Percentiles rank a stretch among this genome's conserved stretches.
These are phyloP conservation scores for Cetradonia linearis DNA, from an alignment of 495 filamentous ascomycete species.

Conservation along the genomic window DNA sequence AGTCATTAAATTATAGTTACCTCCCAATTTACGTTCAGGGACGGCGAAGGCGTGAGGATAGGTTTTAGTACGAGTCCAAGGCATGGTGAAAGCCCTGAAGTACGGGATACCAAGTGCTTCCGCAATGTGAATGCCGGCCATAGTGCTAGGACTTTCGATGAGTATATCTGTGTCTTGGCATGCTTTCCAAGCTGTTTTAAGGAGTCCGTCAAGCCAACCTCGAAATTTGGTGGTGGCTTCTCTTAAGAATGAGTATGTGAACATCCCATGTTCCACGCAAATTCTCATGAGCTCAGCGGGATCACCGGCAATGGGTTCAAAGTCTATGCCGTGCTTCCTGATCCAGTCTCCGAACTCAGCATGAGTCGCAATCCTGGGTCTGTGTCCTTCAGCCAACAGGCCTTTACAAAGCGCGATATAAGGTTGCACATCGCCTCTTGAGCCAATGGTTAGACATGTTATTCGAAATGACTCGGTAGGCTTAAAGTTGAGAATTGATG, in stretches of 20 bases:
- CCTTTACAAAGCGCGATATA: constrained; percentile 96
- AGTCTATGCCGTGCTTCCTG: constrained; percentile 83
- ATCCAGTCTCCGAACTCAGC: constrained; percentile 84
- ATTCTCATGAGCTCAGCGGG: constrained; percentile 90
- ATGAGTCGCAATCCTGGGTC: constrained; percentile 82
- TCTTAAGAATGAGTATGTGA: constrained; percentile 80
- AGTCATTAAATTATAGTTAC: constrained; percentile 86
- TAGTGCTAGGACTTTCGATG: constrained; percentile 92
- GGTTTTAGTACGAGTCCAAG: constrained; percentile 89
- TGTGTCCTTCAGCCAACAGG: constrained; percentile 77
- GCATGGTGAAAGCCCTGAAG: constrained; percentile 97
- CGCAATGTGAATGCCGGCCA: constrained; percentile 98
- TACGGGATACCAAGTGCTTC: constrained; percentile 90
- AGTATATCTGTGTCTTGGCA: constrained; percentile 84
- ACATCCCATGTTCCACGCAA: constrained; percentile 96
- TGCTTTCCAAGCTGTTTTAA: constrained; percentile 71
- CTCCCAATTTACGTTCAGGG: constrained; percentile 85
- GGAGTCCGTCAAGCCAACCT: constrained; percentile 83
- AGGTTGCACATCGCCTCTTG: constrained; percentile 90
- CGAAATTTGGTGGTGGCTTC: constrained; percentile 85
- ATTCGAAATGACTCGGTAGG: constrained; percentile 72
- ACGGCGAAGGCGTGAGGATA: constrained; percentile 98
- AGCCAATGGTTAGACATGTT: constrained; percentile 92
- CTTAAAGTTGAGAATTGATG: constrained; percentile 92
- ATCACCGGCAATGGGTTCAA: constrained; percentile 77